Conservation (phyloP, 2,329 filamentous ascomycete species). For the Gaeumannomyces tritici region DNA sequence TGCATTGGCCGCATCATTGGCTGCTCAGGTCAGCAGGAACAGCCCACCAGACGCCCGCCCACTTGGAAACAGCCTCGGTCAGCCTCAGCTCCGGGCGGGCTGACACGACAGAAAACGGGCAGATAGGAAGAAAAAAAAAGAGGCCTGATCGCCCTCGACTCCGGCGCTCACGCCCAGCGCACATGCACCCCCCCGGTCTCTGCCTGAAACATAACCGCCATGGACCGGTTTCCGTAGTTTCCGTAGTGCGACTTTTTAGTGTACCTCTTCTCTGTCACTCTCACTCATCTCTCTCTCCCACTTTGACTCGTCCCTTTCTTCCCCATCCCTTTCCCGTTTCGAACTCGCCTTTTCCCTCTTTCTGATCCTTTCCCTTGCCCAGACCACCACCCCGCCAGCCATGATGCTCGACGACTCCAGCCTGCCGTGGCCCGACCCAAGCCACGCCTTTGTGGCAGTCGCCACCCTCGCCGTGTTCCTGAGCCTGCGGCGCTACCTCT, state of each 20-base stretch:
- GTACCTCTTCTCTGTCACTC: too few relatives aligned
- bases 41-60: neutral
- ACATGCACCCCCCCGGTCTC: neutral
- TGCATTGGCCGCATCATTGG: too few relatives aligned
- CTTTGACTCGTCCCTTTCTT: neutral
- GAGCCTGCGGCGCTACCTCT: constrained; percentile 13
- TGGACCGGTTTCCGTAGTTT: neutral
- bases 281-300: too few relatives aligned
- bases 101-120: too few relatives aligned
- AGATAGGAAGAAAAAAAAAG: too few relatives aligned
- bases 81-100: too few relatives aligned
- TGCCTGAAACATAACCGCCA: neutral
- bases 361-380: neutral
- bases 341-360: neutral
- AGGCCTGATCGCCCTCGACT: neutral
- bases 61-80: too few relatives aligned
- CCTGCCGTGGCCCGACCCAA: neutral
- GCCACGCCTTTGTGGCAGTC: constrained; percentile 7
- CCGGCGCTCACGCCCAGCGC: too few relatives aligned
- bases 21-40: neutral
- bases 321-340: neutral
- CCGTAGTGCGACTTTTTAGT: neutral
- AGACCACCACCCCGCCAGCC: neutral
- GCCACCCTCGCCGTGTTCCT: constrained; percentile 12
- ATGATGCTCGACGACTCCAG: neutral